These are phyloP conservation scores for Leccinum ochraceum DNA, from an alignment of 768 basidiomycete genomes.

Conservation along the genomic window DNA sequence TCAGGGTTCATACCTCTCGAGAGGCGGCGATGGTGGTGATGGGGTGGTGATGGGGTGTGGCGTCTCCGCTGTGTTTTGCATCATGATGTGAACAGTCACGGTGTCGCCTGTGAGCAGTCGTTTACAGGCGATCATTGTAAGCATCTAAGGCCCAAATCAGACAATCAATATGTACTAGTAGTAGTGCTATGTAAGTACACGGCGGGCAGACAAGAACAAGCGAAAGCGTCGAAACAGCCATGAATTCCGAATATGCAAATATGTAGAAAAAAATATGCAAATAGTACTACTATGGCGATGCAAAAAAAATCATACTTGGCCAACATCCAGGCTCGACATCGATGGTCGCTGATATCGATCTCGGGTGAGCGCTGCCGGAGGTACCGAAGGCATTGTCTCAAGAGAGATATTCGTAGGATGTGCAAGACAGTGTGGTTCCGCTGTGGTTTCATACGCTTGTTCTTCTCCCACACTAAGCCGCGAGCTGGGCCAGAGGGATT, in stretches of 20 bases:
- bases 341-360: background rate
- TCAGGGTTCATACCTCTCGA: background rate
- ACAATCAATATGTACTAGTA: too few relatives aligned
- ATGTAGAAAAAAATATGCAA: background rate
- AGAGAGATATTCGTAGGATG: background rate
- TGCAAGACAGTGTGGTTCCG: background rate
- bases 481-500: background rate
- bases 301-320: background rate
- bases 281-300: constrained; percentile 1
- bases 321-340: background rate
- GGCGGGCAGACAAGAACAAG: background rate
- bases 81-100: too few relatives aligned
- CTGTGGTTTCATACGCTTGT: background rate
- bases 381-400: background rate
- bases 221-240: background rate
- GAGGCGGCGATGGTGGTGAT: too few relatives aligned
- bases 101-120: too few relatives aligned
- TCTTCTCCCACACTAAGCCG: background rate
- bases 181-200: background rate
- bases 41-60: too few relatives aligned
- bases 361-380: background rate
- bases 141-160: too few relatives aligned
- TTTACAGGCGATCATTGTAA: too few relatives aligned
- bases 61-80: too few relatives aligned
- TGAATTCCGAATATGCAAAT: too few relatives aligned